These are phyloP conservation scores for Populus hybrid DNA, from an alignment of 441 rosid species.

Conservation along the genomic window DNA sequence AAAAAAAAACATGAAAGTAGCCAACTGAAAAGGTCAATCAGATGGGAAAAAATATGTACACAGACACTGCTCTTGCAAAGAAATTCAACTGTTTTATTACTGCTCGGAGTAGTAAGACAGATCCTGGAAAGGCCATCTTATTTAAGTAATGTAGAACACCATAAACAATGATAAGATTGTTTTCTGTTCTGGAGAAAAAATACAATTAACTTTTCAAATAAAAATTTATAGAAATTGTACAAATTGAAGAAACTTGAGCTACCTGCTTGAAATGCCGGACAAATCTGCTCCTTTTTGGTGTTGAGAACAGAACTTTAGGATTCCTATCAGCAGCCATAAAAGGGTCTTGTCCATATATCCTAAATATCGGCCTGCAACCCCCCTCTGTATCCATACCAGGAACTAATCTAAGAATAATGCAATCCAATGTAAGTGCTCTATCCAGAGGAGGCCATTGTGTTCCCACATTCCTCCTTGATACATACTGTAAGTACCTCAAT, in stretches of 20 bases:
- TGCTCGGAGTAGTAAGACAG: neutral
- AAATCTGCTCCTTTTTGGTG: slow-evolving; percentile 62
- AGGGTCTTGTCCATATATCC: slow-evolving; percentile 85
- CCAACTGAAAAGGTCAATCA: too few relatives aligned
- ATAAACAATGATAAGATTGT: neutral
- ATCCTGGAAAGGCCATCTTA: neutral
- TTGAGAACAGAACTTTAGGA: slow-evolving; percentile 71
- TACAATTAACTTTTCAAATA: neutral
- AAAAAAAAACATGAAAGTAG: too few relatives aligned
- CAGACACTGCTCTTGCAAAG: neutral
- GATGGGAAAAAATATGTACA: too few relatives aligned
- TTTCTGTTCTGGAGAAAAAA: neutral
- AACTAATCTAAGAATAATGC: slow-evolving; percentile 59
- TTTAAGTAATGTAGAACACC: neutral
- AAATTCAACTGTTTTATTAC: neutral
- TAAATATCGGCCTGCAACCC: slow-evolving; percentile 80
- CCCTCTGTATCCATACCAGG: slow-evolving; percentile 72
- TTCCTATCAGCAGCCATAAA: slow-evolving; percentile 54
- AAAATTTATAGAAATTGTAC: slow-evolving; percentile 1
- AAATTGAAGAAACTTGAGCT: slow-evolving; percentile 15
- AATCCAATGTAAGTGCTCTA: slow-evolving; percentile 75
- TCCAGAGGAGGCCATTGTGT: slow-evolving; percentile 82
- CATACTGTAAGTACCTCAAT: slow-evolving; percentile 80
- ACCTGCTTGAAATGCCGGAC: slow-evolving; percentile 77
- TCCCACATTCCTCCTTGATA: slow-evolving; percentile 74